Evolutionary conservation across 139 green algal species (phyloP), one percentile per base, ranked within the genome.

Genomic region (Chara braunii): DNA sequence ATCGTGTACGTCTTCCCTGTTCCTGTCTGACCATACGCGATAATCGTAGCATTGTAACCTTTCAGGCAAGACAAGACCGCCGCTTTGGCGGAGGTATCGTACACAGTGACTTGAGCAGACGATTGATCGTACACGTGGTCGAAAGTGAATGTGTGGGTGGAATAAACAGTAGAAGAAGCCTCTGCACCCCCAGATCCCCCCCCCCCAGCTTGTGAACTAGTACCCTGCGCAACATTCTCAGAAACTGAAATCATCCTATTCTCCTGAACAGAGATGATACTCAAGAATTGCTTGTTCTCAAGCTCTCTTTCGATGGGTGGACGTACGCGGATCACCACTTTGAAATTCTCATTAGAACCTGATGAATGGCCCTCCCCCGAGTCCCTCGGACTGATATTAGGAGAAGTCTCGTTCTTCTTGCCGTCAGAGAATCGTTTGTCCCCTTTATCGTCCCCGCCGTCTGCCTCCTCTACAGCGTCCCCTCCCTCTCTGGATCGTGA

Each of bases 71-170:
- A 90, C 24, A 87, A 60, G 29, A 96, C 89, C 11, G 88, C 81
- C n/a, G 70, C 63, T 50, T 81, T 81, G 0, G 90, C 90, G 11
- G 72, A 83, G 22, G 84, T 60, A 11, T 76, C 36, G 52, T 96
- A 97, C 37, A 97, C 72, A 18, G 88, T 67, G 53, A 87, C 66
- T 70, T 97, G 89, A 2, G 22, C 75, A 52, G 60, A 74, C 40
- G 86, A 67, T 37, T 89, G 83, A 28, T 85, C 81, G 62, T 91
- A 95, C 56, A 95, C 88, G 30, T 83, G 77, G 67, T 97, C 91
- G 72, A 96, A 97, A 0, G 83, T 90, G 77, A 95, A 95, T 51
- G 36, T 33, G 18, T 75, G 55, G 29, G 44, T 79, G 18, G 42
- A 11, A 24, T 67, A 24, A 9, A 33, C 23, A 48, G 18, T 26